Conservation (phyloP, 2,329 filamentous ascomycete species). For the Fusarium pseudonygamai region DNA sequence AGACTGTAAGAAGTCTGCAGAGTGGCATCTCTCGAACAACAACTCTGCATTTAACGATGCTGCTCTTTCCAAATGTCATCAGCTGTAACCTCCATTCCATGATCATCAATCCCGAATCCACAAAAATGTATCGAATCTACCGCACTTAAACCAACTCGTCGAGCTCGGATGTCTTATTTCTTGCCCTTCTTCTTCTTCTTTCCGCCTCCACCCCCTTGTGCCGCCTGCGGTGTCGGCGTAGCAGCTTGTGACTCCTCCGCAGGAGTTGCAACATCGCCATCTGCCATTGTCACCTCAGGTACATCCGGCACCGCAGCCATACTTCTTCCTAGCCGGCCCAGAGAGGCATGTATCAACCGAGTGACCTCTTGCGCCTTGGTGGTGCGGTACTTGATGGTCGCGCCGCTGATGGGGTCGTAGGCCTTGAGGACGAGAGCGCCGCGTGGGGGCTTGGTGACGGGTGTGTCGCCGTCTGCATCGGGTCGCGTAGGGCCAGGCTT, state of each 20-base stretch:
- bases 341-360: slow-evolving; percentile 74
- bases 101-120: not conserved
- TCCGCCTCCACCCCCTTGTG: slow-evolving; percentile 50
- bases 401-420: slow-evolving; percentile 83
- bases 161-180: slow-evolving; percentile 56
- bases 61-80: not conserved
- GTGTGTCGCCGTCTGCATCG: slow-evolving; percentile 41
- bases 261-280: slow-evolving; percentile 46
- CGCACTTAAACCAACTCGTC: not conserved
- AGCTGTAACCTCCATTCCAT: not conserved
- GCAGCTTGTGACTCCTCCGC: slow-evolving; percentile 39
- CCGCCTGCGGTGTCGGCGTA: slow-evolving; percentile 41
- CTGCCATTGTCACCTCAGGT: slow-evolving; percentile 55
- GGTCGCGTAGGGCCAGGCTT: slow-evolving; percentile 50
- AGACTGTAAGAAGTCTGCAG: not conserved
- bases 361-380: slow-evolving; percentile 91
- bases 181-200: slow-evolving; percentile 66
- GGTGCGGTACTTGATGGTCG: slow-evolving; percentile 89
- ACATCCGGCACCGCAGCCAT: slow-evolving; percentile 66
- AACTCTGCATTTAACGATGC: not conserved
- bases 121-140: not conserved
- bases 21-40: not conserved
- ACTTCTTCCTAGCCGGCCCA: slow-evolving; percentile 78
- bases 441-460: slow-evolving; percentile 60
- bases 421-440: slow-evolving; percentile 87